phyloP scores from a whole-genome alignment of 495 filamentous ascomycete species.

The Annulohypoxylon bovei region DNA sequence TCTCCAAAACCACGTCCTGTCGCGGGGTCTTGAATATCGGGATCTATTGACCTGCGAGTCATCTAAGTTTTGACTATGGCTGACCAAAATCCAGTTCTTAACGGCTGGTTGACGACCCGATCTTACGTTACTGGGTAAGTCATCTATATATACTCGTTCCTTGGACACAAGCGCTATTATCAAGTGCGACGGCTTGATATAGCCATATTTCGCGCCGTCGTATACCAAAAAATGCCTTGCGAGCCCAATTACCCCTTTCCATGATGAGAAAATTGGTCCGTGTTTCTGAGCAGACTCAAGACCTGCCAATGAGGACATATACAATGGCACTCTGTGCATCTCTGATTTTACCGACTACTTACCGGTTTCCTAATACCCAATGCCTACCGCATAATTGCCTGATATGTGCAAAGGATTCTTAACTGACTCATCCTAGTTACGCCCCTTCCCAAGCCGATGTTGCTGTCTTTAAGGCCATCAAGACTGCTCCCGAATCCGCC shows the following conservation, averaged over 20 bases:
- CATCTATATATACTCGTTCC: slow-evolving; percentile 48
- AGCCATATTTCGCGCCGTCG: background rate
- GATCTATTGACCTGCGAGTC: slow-evolving; percentile 7
- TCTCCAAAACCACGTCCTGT: slow-evolving; percentile 1
- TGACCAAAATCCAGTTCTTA: slow-evolving; percentile 73
- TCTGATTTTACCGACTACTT: slow-evolving; percentile 69
- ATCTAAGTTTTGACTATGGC: slow-evolving; percentile 1
- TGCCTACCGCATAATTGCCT: background rate
- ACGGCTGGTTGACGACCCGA: slow-evolving; percentile 88
- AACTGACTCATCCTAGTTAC: slow-evolving; percentile 65
- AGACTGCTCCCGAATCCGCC: slow-evolving; percentile 73
- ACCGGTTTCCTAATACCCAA: background rate
- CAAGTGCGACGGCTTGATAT: slow-evolving; percentile 18
- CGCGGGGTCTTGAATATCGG: slow-evolving; percentile 1
- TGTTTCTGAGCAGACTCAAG: slow-evolving; percentile 99
- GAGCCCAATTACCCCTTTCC: slow-evolving; percentile 44
- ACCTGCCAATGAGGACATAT: slow-evolving; percentile 88
- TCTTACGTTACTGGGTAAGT: slow-evolving; percentile 94
- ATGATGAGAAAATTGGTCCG: slow-evolving; percentile 98
- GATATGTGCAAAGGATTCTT: slow-evolving; percentile 2
- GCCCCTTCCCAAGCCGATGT: slow-evolving; percentile 94
- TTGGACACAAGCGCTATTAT: slow-evolving; percentile 11
- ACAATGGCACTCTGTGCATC: slow-evolving; percentile 79
- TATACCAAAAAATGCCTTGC: slow-evolving; percentile 14
- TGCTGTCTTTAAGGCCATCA: slow-evolving; percentile 89